A percentile compares a stretch with the other conserved stretches of the same genome.
These are phyloP conservation scores for Pichia sp. DNA, from an alignment of 1,139 yeast species.

Conservation along the genomic window DNA sequence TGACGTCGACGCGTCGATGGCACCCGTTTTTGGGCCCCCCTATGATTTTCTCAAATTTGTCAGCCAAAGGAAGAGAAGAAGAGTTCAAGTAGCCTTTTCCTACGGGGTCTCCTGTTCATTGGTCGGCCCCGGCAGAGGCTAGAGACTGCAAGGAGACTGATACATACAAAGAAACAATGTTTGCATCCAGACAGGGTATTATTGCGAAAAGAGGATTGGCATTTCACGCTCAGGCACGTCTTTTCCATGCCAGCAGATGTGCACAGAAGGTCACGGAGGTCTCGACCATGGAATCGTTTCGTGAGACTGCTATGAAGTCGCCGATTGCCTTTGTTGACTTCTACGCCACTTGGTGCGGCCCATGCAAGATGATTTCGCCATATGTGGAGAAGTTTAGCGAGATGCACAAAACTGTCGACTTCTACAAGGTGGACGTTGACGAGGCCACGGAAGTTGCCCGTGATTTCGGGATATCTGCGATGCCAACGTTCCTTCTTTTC, in stretches of 20 bases:
- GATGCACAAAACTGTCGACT: conserved; percentile 47
- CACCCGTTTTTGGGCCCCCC: not conserved
- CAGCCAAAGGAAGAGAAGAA: not conserved
- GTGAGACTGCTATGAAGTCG: conserved; percentile 42
- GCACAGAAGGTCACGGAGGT: conserved; percentile 31
- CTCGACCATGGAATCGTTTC: conserved; percentile 42
- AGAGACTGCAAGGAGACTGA: not conserved
- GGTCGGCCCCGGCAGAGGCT: not conserved
- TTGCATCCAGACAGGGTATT: conserved; percentile 4
- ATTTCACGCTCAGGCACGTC: conserved; percentile 13
- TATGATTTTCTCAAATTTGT: not conserved
- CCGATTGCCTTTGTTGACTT: conserved; percentile 74
- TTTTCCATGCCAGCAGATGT: conserved; percentile 18
- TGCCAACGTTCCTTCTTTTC: conserved; percentile 83
- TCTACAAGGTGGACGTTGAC: conserved; percentile 81
- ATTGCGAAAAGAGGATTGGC: not conserved
- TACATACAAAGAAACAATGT: conserved; percentile 5
- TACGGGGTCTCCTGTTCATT: not conserved
- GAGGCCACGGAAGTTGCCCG: conserved; percentile 55
- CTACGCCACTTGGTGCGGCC: conserved; percentile 92
- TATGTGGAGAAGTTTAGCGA: conserved; percentile 58
- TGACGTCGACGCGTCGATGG: not conserved
- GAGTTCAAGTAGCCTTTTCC: not conserved
- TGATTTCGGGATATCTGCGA: conserved; percentile 66
- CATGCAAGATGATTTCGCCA: conserved; percentile 85